phyloP scores from a whole-genome alignment of 345 rosid species.

The Pseudoturritis turrita region DNA sequence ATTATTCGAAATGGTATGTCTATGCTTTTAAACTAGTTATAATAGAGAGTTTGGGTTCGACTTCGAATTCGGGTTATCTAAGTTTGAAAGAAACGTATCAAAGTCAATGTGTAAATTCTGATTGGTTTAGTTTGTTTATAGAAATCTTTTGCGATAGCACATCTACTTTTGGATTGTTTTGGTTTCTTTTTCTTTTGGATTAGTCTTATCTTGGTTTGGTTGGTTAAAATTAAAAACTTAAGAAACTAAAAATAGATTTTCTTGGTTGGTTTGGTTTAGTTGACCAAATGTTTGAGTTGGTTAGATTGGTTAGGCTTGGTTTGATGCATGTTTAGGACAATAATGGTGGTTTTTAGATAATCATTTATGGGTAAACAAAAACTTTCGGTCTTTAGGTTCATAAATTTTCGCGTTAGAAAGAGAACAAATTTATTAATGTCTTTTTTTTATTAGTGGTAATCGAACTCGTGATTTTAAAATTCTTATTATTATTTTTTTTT shows the following conservation, averaged over 20 bases:
- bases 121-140: neutral
- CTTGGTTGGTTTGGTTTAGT: neutral
- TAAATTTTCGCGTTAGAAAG: no score
- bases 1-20: constrained; percentile 4
- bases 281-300: neutral
- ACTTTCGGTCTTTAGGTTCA: neutral
- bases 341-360: neutral
- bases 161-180: neutral
- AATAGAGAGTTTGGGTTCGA: neutral
- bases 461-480: neutral
- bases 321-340: neutral
- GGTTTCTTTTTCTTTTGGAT: neutral
- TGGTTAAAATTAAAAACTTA: neutral
- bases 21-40: neutral
- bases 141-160: neutral
- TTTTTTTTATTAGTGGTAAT: no score
- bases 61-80: neutral
- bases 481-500: no score
- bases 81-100: neutral
- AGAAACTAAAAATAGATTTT: neutral
- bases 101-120: neutral
- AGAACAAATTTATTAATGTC: no score
- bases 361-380: neutral
- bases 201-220: neutral
- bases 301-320: neutral